These are phyloP conservation scores for Eremothecium sinecaudum DNA, from an alignment of 1,139 yeast species.

Conservation along the genomic window DNA sequence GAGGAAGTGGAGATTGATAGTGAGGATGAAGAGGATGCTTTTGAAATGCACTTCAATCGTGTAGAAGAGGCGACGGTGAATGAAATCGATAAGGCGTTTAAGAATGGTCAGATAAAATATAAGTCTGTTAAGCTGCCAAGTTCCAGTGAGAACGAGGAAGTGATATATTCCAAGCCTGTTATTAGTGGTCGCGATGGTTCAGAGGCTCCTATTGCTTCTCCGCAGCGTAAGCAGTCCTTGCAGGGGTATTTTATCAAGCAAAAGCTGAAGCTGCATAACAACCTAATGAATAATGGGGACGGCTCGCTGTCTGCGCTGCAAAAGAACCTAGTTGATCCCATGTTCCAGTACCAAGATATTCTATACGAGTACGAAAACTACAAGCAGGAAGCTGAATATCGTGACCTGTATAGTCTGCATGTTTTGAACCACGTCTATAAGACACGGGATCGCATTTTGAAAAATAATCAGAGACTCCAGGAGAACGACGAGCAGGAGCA, in stretches of 20 bases:
- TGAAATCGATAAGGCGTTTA: slow-evolving; percentile 22
- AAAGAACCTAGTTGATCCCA: slow-evolving; percentile 43
- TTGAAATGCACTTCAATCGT: slow-evolving; percentile 63
- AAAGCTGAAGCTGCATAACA: slow-evolving; percentile 25
- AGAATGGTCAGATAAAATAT: slow-evolving; percentile 15
- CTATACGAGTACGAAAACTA: slow-evolving; percentile 49
- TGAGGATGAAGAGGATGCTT: slow-evolving; percentile 47
- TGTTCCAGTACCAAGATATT: slow-evolving; percentile 68
- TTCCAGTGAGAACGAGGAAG: slow-evolving; percentile 14
- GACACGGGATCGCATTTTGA: slow-evolving; percentile 72
- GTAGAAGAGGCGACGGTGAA: slow-evolving; percentile 40
- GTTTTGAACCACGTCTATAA: slow-evolving; percentile 73
- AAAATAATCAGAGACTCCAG: slow-evolving; percentile 57
- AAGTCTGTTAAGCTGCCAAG: slow-evolving; percentile 15
- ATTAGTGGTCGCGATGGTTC: background rate
- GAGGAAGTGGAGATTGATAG: slow-evolving; percentile 32
- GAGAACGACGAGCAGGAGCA: slow-evolving; percentile 39
- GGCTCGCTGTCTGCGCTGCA: slow-evolving; percentile 34
- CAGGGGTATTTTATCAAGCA: slow-evolving; percentile 31
- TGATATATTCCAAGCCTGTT: slow-evolving; percentile 23
- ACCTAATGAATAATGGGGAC: slow-evolving; percentile 16
- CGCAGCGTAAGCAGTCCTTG: slow-evolving; percentile 20
- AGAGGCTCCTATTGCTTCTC: slow-evolving; percentile 12
- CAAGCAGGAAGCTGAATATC: slow-evolving; percentile 40
- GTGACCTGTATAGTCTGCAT: slow-evolving; percentile 61